Percentiles rank a stretch among this genome's conserved stretches.
phyloP scores from a whole-genome alignment of 768 basidiomycete genomes.

The Pulveroboletus sp. region DNA sequence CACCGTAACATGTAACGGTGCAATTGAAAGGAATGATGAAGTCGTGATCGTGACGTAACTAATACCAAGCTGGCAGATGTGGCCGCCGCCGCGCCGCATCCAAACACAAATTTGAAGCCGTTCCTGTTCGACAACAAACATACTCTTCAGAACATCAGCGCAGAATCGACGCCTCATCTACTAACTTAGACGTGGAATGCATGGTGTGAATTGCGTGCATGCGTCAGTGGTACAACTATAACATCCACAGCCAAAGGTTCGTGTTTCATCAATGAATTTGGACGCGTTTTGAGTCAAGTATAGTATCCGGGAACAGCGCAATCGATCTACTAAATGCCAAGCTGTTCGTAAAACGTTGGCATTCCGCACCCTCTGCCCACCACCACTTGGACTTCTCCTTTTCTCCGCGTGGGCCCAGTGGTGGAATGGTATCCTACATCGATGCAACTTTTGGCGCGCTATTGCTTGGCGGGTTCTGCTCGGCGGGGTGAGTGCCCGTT shows the following conservation, averaged over 20 bases:
- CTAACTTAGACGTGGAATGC: no score
- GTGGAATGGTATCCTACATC: slow-evolving; percentile 11
- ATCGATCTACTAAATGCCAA: neutral
- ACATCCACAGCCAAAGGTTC: neutral
- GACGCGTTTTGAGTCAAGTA: neutral
- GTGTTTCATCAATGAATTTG: neutral
- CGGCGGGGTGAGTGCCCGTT: slow-evolving; percentile 20
- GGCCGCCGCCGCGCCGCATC: no score
- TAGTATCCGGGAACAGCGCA: neutral
- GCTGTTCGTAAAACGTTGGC: neutral
- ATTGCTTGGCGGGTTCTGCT: slow-evolving; percentile 29
- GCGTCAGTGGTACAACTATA: neutral
- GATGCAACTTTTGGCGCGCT: slow-evolving; percentile 26
- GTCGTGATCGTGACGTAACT: no score
- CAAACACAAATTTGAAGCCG: no score
- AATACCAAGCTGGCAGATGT: no score
- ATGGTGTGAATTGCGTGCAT: no score
- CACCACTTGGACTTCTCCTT: neutral
- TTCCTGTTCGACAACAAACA: no score
- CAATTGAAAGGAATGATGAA: no score
- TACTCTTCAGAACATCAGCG: no score
- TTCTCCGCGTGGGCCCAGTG: neutral
- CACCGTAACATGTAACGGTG: no score
- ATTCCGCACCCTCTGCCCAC: neutral
- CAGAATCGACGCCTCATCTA: no score